Evolutionary conservation across 768 basidiomycete species (phyloP).

Genomic region (Termitomyces sp.): DNA sequence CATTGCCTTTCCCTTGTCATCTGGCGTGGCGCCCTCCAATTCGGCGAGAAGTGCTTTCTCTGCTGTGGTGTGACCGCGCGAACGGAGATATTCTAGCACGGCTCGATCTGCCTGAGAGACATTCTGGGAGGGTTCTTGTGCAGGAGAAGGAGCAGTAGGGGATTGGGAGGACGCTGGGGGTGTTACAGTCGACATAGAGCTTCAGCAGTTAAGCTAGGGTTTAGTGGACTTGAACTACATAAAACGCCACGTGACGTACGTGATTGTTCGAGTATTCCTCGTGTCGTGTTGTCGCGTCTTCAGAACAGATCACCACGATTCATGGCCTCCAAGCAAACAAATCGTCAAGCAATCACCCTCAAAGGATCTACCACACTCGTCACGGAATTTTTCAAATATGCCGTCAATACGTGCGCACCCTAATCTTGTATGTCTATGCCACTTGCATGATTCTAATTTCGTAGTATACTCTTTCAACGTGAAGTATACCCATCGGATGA

Average conservation of each 20-base stretch:
- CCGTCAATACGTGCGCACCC: slow-evolving; percentile 85
- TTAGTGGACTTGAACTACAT: not conserved
- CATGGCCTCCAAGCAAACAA: slow-evolving; percentile 47
- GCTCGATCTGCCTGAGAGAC: slow-evolving; percentile 36
- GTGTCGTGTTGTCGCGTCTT: slow-evolving; percentile 9
- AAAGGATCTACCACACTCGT: slow-evolving; percentile 93
- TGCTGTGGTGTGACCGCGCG: slow-evolving; percentile 43
- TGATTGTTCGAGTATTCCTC: slow-evolving; percentile 8
- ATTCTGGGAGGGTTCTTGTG: slow-evolving; percentile 31
- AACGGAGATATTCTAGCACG: slow-evolving; percentile 46
- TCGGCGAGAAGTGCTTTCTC: slow-evolving; percentile 47
- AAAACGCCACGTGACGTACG: slow-evolving; percentile 26
- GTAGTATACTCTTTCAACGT: slow-evolving; percentile 91
- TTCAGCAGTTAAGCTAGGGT: not conserved
- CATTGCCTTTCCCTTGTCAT: slow-evolving; percentile 37
- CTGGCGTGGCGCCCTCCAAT: slow-evolving; percentile 38
- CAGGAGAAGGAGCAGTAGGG: slow-evolving; percentile 42
- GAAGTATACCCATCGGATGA: slow-evolving; percentile 98
- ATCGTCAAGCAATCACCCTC: slow-evolving; percentile 82
- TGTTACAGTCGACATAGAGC: slow-evolving; percentile 27
- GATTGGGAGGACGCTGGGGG: slow-evolving; percentile 51
- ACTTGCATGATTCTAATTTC: not conserved
- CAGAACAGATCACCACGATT: not conserved
- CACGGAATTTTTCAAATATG: slow-evolving; percentile 99
- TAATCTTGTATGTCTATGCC: not conserved